Evolutionary conservation across 164 flowering plant genomes (phyloP), one percentile per base, ranked within the genome.

Genomic region (Annona cherimola): DNA sequence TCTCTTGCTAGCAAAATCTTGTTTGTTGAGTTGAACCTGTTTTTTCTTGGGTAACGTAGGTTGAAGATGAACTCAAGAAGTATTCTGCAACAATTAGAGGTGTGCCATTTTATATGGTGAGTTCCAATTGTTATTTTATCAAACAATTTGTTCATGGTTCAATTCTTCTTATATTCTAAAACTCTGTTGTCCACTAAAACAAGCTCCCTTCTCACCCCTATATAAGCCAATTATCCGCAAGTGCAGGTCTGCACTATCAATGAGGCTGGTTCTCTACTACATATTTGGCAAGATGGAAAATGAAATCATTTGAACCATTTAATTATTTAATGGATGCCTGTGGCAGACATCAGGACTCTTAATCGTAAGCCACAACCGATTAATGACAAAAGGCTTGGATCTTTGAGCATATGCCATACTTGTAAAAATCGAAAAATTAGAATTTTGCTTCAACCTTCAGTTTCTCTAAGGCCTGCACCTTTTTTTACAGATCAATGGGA

Each of bases 21-120:
- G n/a, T 66, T 16, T 4, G 16, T 35, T 45, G 41, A 5, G 59
- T 67, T 8, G 39, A 7, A 60, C 5, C 20, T 50, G 59, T 26
- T 11, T 63, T 69, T 55, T n/a, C 68, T 20, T 75, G 45, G 46
- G 57, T 50, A 50, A 50, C 12, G 3, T 54, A 92, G 98, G 94
- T 92, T 65, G 66, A 81, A 8, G 95, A 88, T 68, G 98, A 90
- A 54, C 79, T 90, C 4, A 69, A 80, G 69, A 83, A 84, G 82
- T 79, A 86, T 77, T 89, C 96, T 2, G 59, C 82, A 4, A 19
- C 77, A 55, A 84, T 92, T 42, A 43, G 75, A 20, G 98, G 98
- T 63, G 97, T 94, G 46, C 98, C 98, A n/a, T 67, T 79, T 71
- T 94, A 45, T 78, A 85, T 85, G 86, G 97, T 94, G 77, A 11